Base-by-base conservation (phyloP, 768 basidiomycete genomes). In the Termitomyces sp. region DNA sequence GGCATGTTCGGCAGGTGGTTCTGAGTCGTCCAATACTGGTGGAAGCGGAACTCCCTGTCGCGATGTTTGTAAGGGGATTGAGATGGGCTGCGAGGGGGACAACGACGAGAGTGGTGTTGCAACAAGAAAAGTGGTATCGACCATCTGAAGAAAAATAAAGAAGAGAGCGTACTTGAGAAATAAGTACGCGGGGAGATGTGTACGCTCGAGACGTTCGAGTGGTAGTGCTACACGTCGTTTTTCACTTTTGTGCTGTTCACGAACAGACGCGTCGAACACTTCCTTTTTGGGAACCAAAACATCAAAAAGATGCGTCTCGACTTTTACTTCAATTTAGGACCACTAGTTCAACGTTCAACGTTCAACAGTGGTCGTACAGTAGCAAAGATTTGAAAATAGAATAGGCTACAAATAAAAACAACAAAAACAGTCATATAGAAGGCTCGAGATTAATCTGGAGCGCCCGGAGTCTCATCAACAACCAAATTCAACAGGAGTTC, bases 1-100 rank as follows among this genome's bases (percentile, higher is more conserved):
- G 46, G 93, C 91, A 76, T 95, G 93, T 70, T 93, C 89, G 12
- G 79, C 71, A 45, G 83, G 84, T 8, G 80, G 73, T 67, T 76
- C 74, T 7, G 79, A 72, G 32, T 78, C 75, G 13, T 70, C 70
- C 1, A 73, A 68, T n/a, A 72, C 65, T 33, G 79, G 64, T 20
- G 82, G 77, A 34, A 85, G 66, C 40, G 84, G 80, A 4, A 78
- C 63, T 56, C 83, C 80, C 60, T 79, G 79, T 57, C 83, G 83
- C 53, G 79, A 72, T 7, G 91, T 89, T 62, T 82, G 82, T 24
- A 91, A 71, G 8, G 81, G 73, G 51, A 84, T 70, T 0, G 80
- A 78, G 9, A 78, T 74, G 0, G 83, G 76, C 39, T 81, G 79
- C 9, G 80, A 68, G 3, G 85, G 76, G 63, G 79, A 85, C 45